phyloP scores from a whole-genome alignment of 1,284 basidiomycete genomes.

The Phylloboletellus chloephorus region DNA sequence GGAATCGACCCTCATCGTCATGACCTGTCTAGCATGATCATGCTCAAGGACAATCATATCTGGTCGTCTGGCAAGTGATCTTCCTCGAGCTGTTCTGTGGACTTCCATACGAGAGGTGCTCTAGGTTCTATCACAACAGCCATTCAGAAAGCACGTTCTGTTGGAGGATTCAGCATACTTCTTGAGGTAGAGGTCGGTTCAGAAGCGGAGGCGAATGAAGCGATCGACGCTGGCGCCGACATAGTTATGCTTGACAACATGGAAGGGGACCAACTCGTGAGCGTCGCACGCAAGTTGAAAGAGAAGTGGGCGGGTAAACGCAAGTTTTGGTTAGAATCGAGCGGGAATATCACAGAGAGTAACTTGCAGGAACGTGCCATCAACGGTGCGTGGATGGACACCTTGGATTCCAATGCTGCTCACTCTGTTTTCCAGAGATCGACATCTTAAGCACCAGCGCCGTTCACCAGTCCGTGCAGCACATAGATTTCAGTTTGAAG shows the following conservation, averaged over 20 bases:
- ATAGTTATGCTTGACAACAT: conserved; percentile 99
- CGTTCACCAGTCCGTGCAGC: conserved; percentile 88
- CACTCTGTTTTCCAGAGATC: conserved; percentile 57
- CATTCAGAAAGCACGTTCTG: conserved; percentile 77
- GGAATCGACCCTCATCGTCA: conserved; percentile 97
- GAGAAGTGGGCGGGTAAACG: conserved; percentile 73
- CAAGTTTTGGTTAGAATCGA: conserved; percentile 86
- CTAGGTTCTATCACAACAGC: conserved; percentile 87
- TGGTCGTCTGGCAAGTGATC: conserved; percentile 79
- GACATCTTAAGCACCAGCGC: conserved; percentile 91
- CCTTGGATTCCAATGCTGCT: conserved; percentile 1
- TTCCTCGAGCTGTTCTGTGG: background rate
- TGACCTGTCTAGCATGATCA: conserved; percentile 97
- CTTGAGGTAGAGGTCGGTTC: conserved; percentile 94
- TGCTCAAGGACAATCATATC: conserved; percentile 99
- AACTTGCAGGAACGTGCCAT: conserved; percentile 74
- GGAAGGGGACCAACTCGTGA: conserved; percentile 67
- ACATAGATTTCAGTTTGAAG: conserved; percentile 93
- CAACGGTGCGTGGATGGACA: conserved; percentile 48
- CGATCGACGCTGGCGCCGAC: conserved; percentile 94
- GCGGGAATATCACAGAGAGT: conserved; percentile 85
- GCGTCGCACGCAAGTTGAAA: conserved; percentile 66
- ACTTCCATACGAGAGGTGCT: conserved; percentile 3
- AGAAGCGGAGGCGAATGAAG: conserved; percentile 89
- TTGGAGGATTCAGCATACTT: conserved; percentile 88